A percentile compares a stretch with the other conserved stretches of the same genome.
Evolutionary conservation across 768 basidiomycete genomes (phyloP).

Genomic region (Termitomyces eurrhizus): DNA sequence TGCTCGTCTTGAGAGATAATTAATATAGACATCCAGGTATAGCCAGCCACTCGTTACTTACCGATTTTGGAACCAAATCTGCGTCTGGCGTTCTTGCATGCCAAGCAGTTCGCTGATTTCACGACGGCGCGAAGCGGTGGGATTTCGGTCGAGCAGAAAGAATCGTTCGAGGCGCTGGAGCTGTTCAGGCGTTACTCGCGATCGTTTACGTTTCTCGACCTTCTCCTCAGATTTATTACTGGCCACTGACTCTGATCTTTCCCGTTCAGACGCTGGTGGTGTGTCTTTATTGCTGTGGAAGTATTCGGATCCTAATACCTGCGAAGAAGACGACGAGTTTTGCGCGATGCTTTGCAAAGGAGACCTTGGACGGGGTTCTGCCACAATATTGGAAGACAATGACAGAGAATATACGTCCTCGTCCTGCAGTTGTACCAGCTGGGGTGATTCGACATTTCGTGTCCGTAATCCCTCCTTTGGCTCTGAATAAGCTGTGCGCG

Average conservation of each 20-base stretch:
- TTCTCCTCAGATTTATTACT: constrained; percentile 42
- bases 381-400: constrained; percentile 9
- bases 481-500: constrained; percentile 18
- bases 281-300: constrained; percentile 31
- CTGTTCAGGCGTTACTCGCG: constrained; percentile 77
- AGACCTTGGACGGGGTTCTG: constrained; percentile 19
- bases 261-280: constrained; percentile 31
- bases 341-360: neutral
- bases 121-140: constrained; percentile 63
- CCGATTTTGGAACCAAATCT: constrained; percentile 91
- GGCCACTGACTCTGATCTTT: constrained; percentile 24
- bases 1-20: constrained; percentile 55
- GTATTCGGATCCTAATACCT: constrained; percentile 11
- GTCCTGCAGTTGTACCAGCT: constrained; percentile 5
- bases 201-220: constrained; percentile 70
- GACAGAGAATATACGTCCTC: neutral
- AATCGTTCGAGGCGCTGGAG: constrained; percentile 70
- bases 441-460: constrained; percentile 19
- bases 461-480: constrained; percentile 18
- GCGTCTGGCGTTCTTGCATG: constrained; percentile 85
- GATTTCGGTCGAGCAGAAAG: constrained; percentile 67
- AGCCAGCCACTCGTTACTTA: constrained; percentile 21
- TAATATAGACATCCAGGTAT: neutral
- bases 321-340: constrained; percentile 7
- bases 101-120: constrained; percentile 73